Evolutionary conservation across 75 land plant genomes (phyloP).

Genomic region (Gnetum montanum): DNA sequence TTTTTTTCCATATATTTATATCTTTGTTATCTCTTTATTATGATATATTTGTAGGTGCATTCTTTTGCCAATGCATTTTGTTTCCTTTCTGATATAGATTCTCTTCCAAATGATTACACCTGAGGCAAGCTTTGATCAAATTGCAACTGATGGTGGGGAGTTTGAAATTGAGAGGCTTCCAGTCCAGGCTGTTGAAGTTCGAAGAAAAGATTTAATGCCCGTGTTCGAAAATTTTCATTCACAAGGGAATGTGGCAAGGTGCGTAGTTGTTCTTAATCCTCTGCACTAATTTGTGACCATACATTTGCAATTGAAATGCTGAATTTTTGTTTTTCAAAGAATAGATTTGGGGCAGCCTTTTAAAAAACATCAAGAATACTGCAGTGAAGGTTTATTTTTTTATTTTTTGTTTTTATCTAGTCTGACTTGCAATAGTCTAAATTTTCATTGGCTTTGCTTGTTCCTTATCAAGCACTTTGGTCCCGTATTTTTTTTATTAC

Average conservation of each 20-base stretch:
- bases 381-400: too few relatives aligned
- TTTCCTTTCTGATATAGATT: conserved; percentile 32
- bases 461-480: too few relatives aligned
- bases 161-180: conserved; percentile 70
- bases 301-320: too few relatives aligned
- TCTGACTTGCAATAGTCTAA: too few relatives aligned
- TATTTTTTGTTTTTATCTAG: too few relatives aligned
- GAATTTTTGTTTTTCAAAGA: too few relatives aligned
- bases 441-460: too few relatives aligned
- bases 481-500: too few relatives aligned
- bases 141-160: conserved; percentile 45
- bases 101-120: conserved; percentile 53
- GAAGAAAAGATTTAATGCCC: conserved; percentile 69
- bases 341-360: too few relatives aligned
- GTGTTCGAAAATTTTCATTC: conserved; percentile 54
- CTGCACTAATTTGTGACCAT: too few relatives aligned
- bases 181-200: conserved; percentile 51
- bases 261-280: background rate
- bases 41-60: background rate
- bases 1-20: background rate
- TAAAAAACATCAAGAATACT: too few relatives aligned
- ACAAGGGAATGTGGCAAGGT: conserved; percentile 8
- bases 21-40: background rate
- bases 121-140: conserved; percentile 13
- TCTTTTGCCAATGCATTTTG: background rate